Evolutionary conservation across 129 eudicot genomes (phyloP).

Genomic region (Saussurea involucrata): DNA sequence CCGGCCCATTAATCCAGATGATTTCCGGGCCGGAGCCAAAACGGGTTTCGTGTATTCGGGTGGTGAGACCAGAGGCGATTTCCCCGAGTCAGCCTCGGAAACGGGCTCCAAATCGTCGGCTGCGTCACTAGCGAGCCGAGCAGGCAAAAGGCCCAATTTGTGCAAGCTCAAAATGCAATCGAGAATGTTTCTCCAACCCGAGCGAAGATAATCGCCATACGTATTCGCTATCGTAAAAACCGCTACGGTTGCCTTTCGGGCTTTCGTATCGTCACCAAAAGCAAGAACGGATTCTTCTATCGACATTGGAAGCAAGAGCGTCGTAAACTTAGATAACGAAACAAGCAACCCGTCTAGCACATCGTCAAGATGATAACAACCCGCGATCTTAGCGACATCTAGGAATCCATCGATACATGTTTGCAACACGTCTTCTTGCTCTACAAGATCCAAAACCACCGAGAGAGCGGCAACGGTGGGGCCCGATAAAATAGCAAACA

Average conservation of each 20-base stretch:
- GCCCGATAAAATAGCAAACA: constrained; percentile 77
- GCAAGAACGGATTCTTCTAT: constrained; percentile 52
- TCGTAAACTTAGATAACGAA: constrained; percentile 72
- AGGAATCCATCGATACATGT: constrained; percentile 67
- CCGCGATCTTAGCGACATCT: constrained; percentile 67
- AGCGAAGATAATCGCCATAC: constrained; percentile 69
- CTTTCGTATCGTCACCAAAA: constrained; percentile 64
- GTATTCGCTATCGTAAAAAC: constrained; percentile 68
- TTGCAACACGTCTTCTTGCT: constrained; percentile 62
- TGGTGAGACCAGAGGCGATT: constrained; percentile 32
- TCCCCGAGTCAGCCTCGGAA: constrained; percentile 34
- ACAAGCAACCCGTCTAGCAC: constrained; percentile 72
- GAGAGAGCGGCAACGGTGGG: constrained; percentile 84
- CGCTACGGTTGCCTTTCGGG: constrained; percentile 64
- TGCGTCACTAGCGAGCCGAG: constrained; percentile 59
- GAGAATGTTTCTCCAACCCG: constrained; percentile 75
- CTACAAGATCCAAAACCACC: constrained; percentile 73
- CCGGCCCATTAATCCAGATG: constrained; percentile 72
- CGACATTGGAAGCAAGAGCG: constrained; percentile 52
- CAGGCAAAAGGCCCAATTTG: constrained; percentile 73
- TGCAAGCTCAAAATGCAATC: constrained; percentile 78
- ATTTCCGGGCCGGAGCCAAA: constrained; percentile 41
- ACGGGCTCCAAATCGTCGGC: constrained; percentile 60
- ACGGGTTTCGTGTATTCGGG: constrained; percentile 28
- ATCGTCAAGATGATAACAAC: constrained; percentile 61